Evolutionary conservation across 345 rosid species (phyloP), one percentile per base, ranked within the genome.

Genomic region (Gossypium bickii): DNA sequence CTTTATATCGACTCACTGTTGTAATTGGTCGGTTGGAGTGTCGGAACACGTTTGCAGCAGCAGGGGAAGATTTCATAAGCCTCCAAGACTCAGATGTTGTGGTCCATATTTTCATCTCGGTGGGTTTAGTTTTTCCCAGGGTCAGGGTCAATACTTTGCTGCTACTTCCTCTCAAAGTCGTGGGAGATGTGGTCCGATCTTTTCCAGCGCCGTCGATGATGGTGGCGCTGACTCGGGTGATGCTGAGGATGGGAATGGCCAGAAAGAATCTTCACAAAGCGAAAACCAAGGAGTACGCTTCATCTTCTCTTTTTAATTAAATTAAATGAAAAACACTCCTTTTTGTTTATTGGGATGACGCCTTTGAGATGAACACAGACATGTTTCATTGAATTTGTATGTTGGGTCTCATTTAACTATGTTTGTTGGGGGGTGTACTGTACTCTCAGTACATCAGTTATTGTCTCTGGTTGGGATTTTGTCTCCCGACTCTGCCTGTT

Each of bases 1-100:
- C 86, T 74, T 88, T 64, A 58, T 87, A 55, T 82, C 91, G 59
- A 81, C 91, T 80, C 92, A 86, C 64, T 74, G 61, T 60, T 84
- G 83, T 74, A 85, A 83, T 74, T 89, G 88, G 85, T 84, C 87
- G 45, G 77, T 78, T 45, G 78, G 85, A 74, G 77, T 60, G 44
- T 85, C 81, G 16, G 84, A 84, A n/a, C 82, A 81, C 27, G 70
- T 77, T 41, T 73, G 71, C 71, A 78, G 71, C 69, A 78, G 67
- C 58, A 80, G 67, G 79, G 88, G 81, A 78, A 84, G 83, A 70
- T 73, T 72, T 72, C 74, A 77, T 71, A 83, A 80, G 78, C 75
- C 77, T 77, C 82, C 87, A 25, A 74, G 79, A 63, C 70, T 79
- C 56, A 84, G 85, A 80, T 84, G 70, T 70, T 78, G 69, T 7